These are phyloP conservation scores for Paraconiothyrium brasiliense DNA, from an alignment of 2,329 filamentous ascomycete species.

Conservation along the genomic window DNA sequence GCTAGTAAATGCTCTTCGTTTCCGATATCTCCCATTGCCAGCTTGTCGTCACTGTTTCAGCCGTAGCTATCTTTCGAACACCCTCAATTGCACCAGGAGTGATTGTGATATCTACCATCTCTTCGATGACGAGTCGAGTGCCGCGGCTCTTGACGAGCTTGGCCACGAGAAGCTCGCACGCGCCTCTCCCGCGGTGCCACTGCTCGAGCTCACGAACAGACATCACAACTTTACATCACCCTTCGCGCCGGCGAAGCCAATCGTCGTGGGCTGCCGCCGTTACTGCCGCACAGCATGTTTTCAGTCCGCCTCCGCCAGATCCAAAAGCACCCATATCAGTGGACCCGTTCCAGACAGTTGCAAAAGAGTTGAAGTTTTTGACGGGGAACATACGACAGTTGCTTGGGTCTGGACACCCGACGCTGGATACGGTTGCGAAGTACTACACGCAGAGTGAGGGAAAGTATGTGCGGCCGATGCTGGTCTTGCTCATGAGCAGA, in stretches of 20 bases:
- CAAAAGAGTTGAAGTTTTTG: constrained; percentile 95
- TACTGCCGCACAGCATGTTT: constrained; percentile 72
- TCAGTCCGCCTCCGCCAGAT: constrained; percentile 67
- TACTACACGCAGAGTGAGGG: constrained; percentile 98
- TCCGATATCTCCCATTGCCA: constrained; percentile 23
- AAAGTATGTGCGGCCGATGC: constrained; percentile 93
- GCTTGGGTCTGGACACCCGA: constrained; percentile 93
- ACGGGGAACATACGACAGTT: constrained; percentile 93
- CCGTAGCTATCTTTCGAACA: constrained; percentile 23
- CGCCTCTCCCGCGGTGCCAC: constrained; percentile 36
- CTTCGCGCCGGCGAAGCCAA: constrained; percentile 57
- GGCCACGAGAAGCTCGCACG: constrained; percentile 30
- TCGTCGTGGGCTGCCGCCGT: constrained; percentile 83
- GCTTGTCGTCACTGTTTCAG: constrained; percentile 14
- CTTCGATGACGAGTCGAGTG: constrained; percentile 46
- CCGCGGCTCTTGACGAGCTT: constrained; percentile 48
- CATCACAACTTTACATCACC: constrained; percentile 46
- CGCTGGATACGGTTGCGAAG: constrained; percentile 93
- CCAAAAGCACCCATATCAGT: constrained; percentile 75
- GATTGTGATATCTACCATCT: constrained; percentile 13
- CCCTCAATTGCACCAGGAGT: constrained; percentile 37
- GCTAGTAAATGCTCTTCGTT: constrained; percentile 27
- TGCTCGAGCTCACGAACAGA: constrained; percentile 24
- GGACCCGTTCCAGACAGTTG: constrained; percentile 88
- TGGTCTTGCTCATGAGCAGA: constrained; percentile 95